Percentiles rank a stretch among this genome's conserved stretches.
Conservation (phyloP, 345 rosid genomes). For the Pseudoturritis turrita region DNA sequence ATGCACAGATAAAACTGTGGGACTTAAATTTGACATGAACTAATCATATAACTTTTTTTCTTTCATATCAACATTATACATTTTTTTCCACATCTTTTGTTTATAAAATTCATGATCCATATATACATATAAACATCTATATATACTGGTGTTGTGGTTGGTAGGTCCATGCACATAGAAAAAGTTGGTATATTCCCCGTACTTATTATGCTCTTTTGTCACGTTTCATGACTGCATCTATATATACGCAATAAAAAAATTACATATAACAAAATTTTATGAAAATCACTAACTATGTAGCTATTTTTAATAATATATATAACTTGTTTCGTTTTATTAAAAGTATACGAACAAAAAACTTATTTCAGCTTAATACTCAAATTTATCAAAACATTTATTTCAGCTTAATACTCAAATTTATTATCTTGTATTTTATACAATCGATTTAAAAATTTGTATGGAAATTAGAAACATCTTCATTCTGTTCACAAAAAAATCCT, state of each 20-base stretch:
- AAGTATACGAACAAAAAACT: too few species aligned
- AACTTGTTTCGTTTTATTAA: too few species aligned
- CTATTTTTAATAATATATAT: too few species aligned
- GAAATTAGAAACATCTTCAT: too few species aligned
- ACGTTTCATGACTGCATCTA: conserved; percentile 14
- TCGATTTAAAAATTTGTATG: too few species aligned
- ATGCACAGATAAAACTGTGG: not conserved
- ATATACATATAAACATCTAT: not conserved
- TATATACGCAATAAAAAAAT: not conserved
- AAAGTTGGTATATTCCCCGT: conserved; percentile 7
- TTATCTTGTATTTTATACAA: too few species aligned
- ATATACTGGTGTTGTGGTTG: not conserved
- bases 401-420: too few species aligned
- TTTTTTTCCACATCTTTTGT: not conserved
- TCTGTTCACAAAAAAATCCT: too few species aligned
- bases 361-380: too few species aligned
- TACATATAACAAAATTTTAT: not conserved
- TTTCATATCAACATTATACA: not conserved
- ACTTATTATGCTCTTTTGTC: conserved; percentile 10
- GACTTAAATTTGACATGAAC: not conserved
- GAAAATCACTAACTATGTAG: not conserved
- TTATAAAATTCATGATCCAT: not conserved
- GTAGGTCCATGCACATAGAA: conserved; percentile 6
- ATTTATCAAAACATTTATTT: too few species aligned
- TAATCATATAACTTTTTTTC: not conserved